Base-by-base conservation (phyloP, 1,139 yeast genomes). In the Meyerozyma carpophila region DNA sequence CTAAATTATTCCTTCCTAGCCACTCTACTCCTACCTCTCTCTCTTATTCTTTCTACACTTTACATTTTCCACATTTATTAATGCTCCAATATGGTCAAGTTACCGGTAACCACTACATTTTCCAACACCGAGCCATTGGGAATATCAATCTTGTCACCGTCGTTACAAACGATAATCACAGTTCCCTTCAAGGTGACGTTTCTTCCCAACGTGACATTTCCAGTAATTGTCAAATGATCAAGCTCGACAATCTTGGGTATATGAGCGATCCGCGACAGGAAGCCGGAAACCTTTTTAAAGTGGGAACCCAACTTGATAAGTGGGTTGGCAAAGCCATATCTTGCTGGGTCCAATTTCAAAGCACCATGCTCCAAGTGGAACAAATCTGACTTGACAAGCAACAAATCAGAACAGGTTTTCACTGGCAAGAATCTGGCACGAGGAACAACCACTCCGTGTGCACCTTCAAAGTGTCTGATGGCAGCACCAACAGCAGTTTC, bases 401-500 rank as follows among this genome's bases (percentile, higher is more conserved):
- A 74, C 66, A 93, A 74, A 66, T 93, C 98, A 8, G 97, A 90
- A 66, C 94, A 89, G 21, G 98, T 94, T 75, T 93, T 93, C 57
- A 93, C 98, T 18, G 98, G 98, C 72, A 94, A 79, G 79, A 93
- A 93, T 65, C 98, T 84, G 39, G 96, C 79, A 73, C 98, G 87
- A 66, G 98, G 98, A 31, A 93, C 98, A 58, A 90, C 96, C 57
- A 93, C 95, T 69, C 98, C 98, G 61, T 90, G 97, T 28, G 98
- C 97, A 57, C 89, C 87, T 55, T 84, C 77, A 68, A 94, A 93
- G 69, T 91, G 94, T 70, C 96, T 88, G 63, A 93, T 93, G 44
- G 98, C 98, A 37, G 98, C 98, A 75, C 98, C 98, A 54, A 90
- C 96, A 25, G 98, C 98, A 43, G 98, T 93, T 75, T 93, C 98